Evolutionary conservation across 2,329 filamentous ascomycete species (phyloP), one percentile per base, ranked within the genome.

Genomic region (Pseudogymnoascus pannorum): DNA sequence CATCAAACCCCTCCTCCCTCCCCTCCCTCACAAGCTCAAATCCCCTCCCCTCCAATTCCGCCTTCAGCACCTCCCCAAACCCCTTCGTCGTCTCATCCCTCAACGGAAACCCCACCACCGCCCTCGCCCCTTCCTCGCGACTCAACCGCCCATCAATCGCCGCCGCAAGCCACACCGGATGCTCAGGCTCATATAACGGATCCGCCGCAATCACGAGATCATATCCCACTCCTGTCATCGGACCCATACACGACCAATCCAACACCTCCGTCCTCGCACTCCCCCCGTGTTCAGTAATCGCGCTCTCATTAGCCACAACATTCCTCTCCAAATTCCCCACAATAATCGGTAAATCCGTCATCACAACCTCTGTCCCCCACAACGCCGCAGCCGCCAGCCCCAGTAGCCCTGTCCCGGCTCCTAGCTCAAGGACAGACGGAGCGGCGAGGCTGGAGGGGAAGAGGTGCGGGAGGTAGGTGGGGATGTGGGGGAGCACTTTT

Each of bases 391-490:
- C 91, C 1, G 92, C 88, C 44, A 97, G 78, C 0, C 94, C 94
- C 8, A 96, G 83, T n/a, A 99, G 81, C 0, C 93, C 93, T 0
- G 93, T 97, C 0, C 94, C 93, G 0, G 93, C 87, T 3, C 93
- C 94, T 1, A 97, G 81, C 72, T 97, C 93, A 7, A 97, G 79
- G 1, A 85, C 76, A 3, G 57, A 58, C 1, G 48, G 29, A 2
- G 12, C 31, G 2, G 12, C 11, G 12, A 8, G n/a, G 71, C 61
- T 72, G 69, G 38, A 73, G 70, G 14, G 33, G 24, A 26, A 85
- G 74, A 51, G 42, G 8, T 51, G 22, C 0, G 42, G 22, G 22
- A 29, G 42, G 12, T 6, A 83, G 66, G 44, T 78, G 75, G 31
- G 42, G 42, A 26, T 51, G 42, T 26, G 22, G 6, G 42, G 42